Percentiles rank a stretch among this genome's conserved stretches.
phyloP scores from a whole-genome alignment of 2,329 filamentous ascomycete species.

The Botryosphaeria agaves region DNA sequence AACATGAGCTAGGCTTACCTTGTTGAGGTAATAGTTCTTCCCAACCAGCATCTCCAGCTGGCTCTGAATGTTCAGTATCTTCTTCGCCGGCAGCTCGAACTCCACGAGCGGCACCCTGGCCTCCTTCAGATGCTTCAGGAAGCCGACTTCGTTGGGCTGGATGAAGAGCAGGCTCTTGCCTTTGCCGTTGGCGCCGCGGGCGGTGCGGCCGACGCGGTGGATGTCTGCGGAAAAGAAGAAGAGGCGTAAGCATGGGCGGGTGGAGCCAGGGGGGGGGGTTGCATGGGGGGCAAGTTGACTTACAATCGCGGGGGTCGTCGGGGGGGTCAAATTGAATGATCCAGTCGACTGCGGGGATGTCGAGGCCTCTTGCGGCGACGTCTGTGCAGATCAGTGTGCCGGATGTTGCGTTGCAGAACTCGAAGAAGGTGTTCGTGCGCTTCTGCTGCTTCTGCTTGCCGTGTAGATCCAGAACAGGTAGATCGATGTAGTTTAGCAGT shows the following conservation, averaged over 20 bases:
- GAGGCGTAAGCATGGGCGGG: too few relatives aligned
- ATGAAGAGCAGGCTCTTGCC: constrained; percentile 87
- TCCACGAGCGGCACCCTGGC: constrained; percentile 87
- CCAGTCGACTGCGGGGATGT: constrained; percentile 93
- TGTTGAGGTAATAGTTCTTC: constrained; percentile 95
- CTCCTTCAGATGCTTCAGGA: constrained; percentile 79
- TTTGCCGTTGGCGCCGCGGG: constrained; percentile 65
- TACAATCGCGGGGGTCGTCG: constrained; percentile 53
- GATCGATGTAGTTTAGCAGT: constrained; percentile 92
- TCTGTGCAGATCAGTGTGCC: constrained; percentile 93
- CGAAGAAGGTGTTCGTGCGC: constrained; percentile 97
- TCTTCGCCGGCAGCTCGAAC: constrained; percentile 85
- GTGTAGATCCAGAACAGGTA: constrained; percentile 72
- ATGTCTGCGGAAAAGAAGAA: too few relatives aligned
- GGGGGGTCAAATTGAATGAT: constrained; percentile 93
- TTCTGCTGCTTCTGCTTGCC: constrained; percentile 98
- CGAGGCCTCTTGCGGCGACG: constrained; percentile 83
- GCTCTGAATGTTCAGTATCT: constrained; percentile 62
- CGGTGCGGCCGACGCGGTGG: constrained; percentile 89
- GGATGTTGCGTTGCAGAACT: constrained; percentile 51
- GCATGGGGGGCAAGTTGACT: too few relatives aligned
- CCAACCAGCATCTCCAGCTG: constrained; percentile 88
- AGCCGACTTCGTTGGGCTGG: constrained; percentile 80
- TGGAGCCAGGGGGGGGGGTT: too few relatives aligned
- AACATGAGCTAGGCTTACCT: too few relatives aligned